These are phyloP conservation scores for Escovopsis weberi DNA, from an alignment of 2,329 filamentous ascomycete species.

Conservation along the genomic window DNA sequence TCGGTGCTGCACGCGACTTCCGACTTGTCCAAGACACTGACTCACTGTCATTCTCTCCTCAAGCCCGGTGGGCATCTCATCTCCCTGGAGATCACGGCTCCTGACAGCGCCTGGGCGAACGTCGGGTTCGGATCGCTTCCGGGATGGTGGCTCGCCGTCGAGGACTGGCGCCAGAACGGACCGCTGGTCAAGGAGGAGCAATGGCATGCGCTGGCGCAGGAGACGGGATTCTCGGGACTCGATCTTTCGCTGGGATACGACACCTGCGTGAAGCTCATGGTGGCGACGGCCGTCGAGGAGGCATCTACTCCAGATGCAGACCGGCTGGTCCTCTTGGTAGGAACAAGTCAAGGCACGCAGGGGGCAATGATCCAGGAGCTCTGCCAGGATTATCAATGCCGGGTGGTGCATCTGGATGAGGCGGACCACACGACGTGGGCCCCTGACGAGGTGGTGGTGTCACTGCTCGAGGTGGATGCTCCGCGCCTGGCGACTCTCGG, in stretches of 20 bases:
- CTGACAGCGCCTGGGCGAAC: constrained; percentile 4
- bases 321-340: too few relatives aligned
- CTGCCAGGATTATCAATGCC: not conserved
- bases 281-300: not conserved
- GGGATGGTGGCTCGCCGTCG: constrained; percentile 22
- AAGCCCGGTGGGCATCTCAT: constrained; percentile 16
- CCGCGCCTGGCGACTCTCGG: not conserved
- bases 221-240: not conserved
- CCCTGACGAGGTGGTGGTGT: not conserved
- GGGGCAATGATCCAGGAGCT: not conserved
- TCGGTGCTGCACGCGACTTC: constrained; percentile 17
- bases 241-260: constrained; percentile 4
- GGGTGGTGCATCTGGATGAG: not conserved
- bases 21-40: constrained; percentile 11
- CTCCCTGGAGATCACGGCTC: constrained; percentile 11
- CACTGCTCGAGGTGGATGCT: not conserved
- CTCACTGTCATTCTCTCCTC: constrained; percentile 9
- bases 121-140: constrained; percentile 16
- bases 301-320: not conserved
- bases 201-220: constrained; percentile 4
- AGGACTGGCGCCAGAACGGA: constrained; percentile 5
- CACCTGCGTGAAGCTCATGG: constrained; percentile 1
- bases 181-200: not conserved
- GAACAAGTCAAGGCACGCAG: not conserved
- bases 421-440: too few relatives aligned